Evolutionary conservation across 345 rosid species (phyloP).

Genomic region (Rhodamnia argentea): DNA sequence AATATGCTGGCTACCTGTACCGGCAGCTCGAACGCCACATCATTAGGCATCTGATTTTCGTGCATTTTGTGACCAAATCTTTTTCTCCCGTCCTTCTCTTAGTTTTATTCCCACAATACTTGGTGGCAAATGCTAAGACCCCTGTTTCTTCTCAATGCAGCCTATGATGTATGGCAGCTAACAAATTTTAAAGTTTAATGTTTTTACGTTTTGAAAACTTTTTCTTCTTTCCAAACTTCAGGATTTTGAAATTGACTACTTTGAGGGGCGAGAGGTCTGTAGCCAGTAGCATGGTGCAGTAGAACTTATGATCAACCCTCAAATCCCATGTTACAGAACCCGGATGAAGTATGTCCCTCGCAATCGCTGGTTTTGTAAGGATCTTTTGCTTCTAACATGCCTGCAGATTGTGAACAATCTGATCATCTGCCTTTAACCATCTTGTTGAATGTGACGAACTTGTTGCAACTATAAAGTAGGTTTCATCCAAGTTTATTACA

Average conservation of each 20-base stretch:
- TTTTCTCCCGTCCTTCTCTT: no score
- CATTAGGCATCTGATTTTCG: conserved; percentile 26
- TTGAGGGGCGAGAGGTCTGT: background rate
- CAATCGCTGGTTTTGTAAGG: background rate
- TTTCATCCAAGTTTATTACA: background rate
- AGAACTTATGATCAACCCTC: background rate
- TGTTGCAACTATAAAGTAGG: background rate
- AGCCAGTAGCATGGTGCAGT: background rate
- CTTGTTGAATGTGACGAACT: background rate
- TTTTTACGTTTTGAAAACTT: background rate
- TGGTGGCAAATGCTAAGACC: conserved; percentile 44
- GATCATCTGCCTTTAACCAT: background rate
- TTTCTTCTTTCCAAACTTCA: no score
- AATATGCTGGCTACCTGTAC: conserved; percentile 57
- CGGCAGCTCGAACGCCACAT: conserved; percentile 60
- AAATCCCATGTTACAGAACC: background rate
- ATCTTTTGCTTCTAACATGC: background rate
- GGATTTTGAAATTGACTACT: background rate
- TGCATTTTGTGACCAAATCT: background rate
- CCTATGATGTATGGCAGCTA: conserved; percentile 88
- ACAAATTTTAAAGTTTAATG: background rate
- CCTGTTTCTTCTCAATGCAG: conserved; percentile 47
- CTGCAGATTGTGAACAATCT: background rate
- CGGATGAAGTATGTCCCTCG: background rate
- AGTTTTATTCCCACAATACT: conserved; percentile 44